Conservation (phyloP, 2,329 filamentous ascomycete species). For the Alternaria brassicicola region DNA sequence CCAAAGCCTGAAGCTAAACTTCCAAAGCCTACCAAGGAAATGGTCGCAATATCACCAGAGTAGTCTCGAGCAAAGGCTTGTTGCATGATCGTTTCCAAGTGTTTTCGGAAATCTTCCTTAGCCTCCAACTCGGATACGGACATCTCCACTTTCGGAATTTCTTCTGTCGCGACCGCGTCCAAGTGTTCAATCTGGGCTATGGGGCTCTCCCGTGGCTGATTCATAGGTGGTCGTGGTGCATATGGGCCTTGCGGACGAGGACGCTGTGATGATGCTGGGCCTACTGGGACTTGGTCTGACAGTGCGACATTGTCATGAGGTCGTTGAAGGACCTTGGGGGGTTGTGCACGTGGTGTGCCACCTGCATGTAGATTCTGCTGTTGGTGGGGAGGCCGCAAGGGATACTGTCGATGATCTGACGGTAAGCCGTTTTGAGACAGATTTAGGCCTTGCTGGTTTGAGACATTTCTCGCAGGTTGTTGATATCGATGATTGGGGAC, state of each 20-base stretch:
- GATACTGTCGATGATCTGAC: background rate
- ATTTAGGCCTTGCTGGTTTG: slow-evolving; percentile 8
- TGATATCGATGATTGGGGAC: slow-evolving; percentile 18
- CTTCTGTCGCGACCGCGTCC: slow-evolving; percentile 50
- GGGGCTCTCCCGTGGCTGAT: slow-evolving; percentile 31
- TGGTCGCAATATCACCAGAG: slow-evolving; percentile 57
- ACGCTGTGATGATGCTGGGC: slow-evolving; percentile 13
- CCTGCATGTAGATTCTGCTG: slow-evolving; percentile 1
- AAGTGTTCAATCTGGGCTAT: slow-evolving; percentile 51
- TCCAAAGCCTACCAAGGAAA: slow-evolving; percentile 79
- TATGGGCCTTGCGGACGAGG: slow-evolving; percentile 20
- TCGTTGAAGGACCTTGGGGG: slow-evolving; percentile 30
- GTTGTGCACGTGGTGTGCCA: slow-evolving; percentile 5
- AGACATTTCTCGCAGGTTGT: slow-evolving; percentile 3
- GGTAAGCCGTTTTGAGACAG: slow-evolving; percentile 1
- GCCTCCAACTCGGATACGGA: slow-evolving; percentile 65
- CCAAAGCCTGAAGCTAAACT: slow-evolving; percentile 86
- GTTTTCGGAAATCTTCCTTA: slow-evolving; percentile 72
- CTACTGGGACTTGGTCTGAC: slow-evolving; percentile 6
- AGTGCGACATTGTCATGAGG: slow-evolving; percentile 18
- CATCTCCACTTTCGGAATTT: slow-evolving; percentile 68
- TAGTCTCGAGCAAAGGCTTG: slow-evolving; percentile 60
- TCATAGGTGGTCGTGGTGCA: slow-evolving; percentile 21
- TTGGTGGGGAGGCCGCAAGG: slow-evolving; percentile 1
- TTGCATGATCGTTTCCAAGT: slow-evolving; percentile 69